Conservation (phyloP, 2,329 filamentous ascomycete species). For the Zalaria obscura region DNA sequence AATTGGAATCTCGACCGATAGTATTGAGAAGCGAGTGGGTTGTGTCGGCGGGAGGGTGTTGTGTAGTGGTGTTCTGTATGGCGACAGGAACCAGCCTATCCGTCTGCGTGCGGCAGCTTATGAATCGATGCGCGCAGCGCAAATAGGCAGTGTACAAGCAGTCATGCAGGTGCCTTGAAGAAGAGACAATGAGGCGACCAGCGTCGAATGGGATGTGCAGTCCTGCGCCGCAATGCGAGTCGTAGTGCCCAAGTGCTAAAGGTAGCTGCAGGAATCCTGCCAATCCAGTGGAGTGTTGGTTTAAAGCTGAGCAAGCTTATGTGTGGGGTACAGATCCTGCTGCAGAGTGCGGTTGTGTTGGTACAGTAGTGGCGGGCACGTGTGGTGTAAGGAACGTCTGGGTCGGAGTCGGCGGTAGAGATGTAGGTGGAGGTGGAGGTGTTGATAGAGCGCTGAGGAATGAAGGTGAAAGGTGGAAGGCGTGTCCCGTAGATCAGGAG, state of each 20-base stretch:
- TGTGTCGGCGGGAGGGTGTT: too few species aligned
- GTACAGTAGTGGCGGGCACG: neutral
- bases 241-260: neutral
- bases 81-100: constrained; percentile 3
- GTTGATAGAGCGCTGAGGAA: too few species aligned
- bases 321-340: neutral
- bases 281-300: neutral
- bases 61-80: neutral
- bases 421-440: too few species aligned
- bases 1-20: too few species aligned
- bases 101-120: too few species aligned
- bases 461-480: too few species aligned
- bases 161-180: neutral
- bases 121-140: neutral
- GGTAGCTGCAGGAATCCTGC: neutral
- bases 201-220: neutral
- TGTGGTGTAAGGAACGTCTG: neutral
- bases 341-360: neutral
- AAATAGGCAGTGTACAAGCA: neutral
- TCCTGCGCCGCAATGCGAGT: neutral
- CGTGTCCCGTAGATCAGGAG: too few species aligned
- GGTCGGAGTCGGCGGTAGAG: neutral
- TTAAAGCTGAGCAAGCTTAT: neutral
- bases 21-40: too few species aligned
- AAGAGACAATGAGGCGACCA: neutral